Conservation (phyloP, 345 rosid genomes). For the Toxicodendron radicans region DNA sequence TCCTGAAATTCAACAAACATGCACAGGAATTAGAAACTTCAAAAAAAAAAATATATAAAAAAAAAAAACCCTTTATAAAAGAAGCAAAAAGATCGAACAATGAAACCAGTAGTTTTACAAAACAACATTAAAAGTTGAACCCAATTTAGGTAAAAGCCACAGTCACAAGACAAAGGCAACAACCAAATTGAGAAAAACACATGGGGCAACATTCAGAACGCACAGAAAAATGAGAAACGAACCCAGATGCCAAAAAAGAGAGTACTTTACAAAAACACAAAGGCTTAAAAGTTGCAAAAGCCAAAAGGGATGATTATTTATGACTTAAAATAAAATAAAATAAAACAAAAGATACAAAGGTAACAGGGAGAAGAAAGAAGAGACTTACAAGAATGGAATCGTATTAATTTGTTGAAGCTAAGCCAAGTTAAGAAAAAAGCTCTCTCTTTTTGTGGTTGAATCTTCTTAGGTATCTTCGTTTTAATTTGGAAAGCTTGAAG, state of each 20-base stretch:
- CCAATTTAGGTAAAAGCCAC: background rate
- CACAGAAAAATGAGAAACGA: conserved; percentile 10
- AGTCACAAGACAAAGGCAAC: conserved; percentile 19
- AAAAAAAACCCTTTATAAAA: background rate
- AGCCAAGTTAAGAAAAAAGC: conserved; percentile 31
- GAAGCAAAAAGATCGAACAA: background rate
- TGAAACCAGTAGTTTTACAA: conserved; percentile 6
- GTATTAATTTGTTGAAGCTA: conserved; percentile 49
- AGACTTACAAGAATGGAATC: conserved; percentile 70
- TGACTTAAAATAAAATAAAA: no score
- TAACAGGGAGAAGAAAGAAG: conserved; percentile 31
- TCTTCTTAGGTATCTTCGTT: conserved; percentile 16
- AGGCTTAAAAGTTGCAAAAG: conserved; percentile 18
- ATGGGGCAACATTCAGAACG: conserved; percentile 8
- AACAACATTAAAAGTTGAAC: conserved; percentile 18
- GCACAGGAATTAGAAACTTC: background rate
- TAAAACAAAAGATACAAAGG: conserved; percentile 12
- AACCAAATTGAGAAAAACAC: conserved; percentile 33
- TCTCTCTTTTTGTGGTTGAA: conserved; percentile 23
- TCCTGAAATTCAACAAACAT: conserved; percentile 23
- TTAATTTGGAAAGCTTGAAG: conserved; percentile 30
- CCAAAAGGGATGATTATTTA: background rate
- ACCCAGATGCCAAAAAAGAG: conserved; percentile 35
- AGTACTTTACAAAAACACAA: conserved; percentile 24
- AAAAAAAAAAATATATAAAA: background rate